Evolutionary conservation across 345 rosid genomes (phyloP), one percentile per base, ranked within the genome.

Genomic region (Firmiana major): DNA sequence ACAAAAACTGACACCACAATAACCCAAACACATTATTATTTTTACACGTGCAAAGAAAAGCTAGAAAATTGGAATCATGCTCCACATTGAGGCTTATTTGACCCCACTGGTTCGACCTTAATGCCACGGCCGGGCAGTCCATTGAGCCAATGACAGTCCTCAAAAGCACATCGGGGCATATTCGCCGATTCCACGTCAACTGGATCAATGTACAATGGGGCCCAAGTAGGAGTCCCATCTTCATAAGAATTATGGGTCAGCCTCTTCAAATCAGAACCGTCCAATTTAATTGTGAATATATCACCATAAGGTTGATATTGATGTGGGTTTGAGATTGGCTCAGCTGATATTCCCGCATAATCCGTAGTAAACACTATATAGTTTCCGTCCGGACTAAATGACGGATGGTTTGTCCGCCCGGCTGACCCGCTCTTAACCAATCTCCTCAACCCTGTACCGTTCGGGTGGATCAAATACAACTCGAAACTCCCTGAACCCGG

Each of bases 231-330:
- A 36, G 97, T 92, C 67, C 98, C 98, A 85, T 94, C 98, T 79
- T 94, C 98, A 40, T 81, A 94, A 0, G 93, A 90, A 70, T 92
- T 94, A 38, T 91, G 97, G 4, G 97, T 92, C 79, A 88, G 69
- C 76, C 98, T 90, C 88, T 79, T 91, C 74, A 92, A 77, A 79
- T 81, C 85, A 40, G 97, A 85, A 24, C 98, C 97, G 60, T 94
- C 98, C 79, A 92, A 72, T 75, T 86, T 88, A 3, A 94, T 60
- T 0, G 90, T 92, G 82, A 71, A 92, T 65, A 94, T 94, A 81
- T 94, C 98, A 1, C 98, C 98, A 17, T 94, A 94, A 0, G 98
- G 97, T 71, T 94, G 98, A 59, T 83, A 92, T 31, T 91, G 97
- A 83, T 92, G 97, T 21, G 92, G 85, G 85, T 85, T 92, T 6